Base-by-base conservation (phyloP, 1,139 yeast species). In the Geotrichum australiense region DNA sequence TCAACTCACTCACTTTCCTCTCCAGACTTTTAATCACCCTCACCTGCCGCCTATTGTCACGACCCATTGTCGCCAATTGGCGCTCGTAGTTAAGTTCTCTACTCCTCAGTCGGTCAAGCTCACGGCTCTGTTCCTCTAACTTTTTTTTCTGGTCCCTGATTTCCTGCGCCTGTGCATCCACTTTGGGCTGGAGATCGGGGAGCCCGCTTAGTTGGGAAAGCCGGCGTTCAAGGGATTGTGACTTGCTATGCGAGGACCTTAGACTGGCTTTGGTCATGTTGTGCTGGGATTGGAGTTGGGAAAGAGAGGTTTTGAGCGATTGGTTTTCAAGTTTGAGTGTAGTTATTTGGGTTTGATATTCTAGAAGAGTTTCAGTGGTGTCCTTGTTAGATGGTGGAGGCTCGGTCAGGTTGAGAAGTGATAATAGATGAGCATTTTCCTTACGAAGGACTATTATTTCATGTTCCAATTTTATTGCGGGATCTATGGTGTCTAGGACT, bases 121-220 rank as follows among this genome's bases (percentile, higher is more conserved):
- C 21, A 6, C 6, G 14, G 5, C 21, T 14, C 18, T 29, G 32
- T 29, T 29, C 32, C 4, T 8, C 20, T 8, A 29, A 14, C 8
- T 11, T 18, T n/a, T 29, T 8, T 5, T 19, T 6, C 15, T 29
- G 32, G 5, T 7, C n/a, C 21, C 8, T 14, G 7, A 29, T 7
- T n/a, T 14, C 18, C 21, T 29, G 20, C 6, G 32, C 14, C 32
- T 29, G 32, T 7, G 21, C 21, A 29, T 14, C 32, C 5, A 29
- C 32, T 6, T 15, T 14, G 18, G 32, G 32, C 10, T 29, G 32
- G 8, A 29, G 32, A 14, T 29, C 21, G 29, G 29, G 29, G 5
- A 26, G n/a, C 12, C 29, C 29, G 7, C 15, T 5, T 6, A 26
- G n/a, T 5, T 26, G 29, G 18, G 32, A 29, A 6, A 29, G 20